Evolutionary conservation across 2,329 filamentous ascomycete species (phyloP), one percentile per base, ranked within the genome.

Genomic region (Exophiala lecanii-corni): DNA sequence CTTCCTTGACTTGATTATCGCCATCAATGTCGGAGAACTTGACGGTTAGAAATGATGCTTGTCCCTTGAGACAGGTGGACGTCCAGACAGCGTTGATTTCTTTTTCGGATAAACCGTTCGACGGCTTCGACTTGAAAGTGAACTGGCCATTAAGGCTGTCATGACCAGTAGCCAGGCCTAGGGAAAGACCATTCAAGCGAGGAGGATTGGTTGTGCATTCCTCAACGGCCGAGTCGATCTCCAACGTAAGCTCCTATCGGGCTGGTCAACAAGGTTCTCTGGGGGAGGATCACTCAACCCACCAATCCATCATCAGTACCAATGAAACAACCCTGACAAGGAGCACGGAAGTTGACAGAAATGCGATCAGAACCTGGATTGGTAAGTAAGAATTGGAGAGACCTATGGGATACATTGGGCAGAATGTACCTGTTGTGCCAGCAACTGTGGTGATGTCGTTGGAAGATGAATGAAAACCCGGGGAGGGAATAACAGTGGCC

Each of bases 21-120:
- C 47, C 53, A 18, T 40, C 41, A 17, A 54, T 50, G 4, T 45
- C 42, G 31, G 57, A 42, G 16, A 61, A 55, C 3, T 52, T 53
- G 38, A 63, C 49, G 10, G 57, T 57, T 28, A 63, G 49, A 16
- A 62, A 49, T 30, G 58, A 58, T 21, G 54, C 57, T 39, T 57
- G 48, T 18, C 49, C 52, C 21, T 56, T 47, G 33, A 63, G 49
- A 41, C 59, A 62, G 36, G 58, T 49, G 39, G 52, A 57, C 19
- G 56, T 47, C 51, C 56, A 61, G 33, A 43, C 52, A 26, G 58
- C 50, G n/a, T 39, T 40, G 9, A 60, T 18, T 6, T 54, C 48
- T 25, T 44, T 39, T 26, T 38, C 47, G 15, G 36, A 39, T 30
- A 36, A 36, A 33, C 49, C 47, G 26, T 55, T 49, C 16, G 51